These are phyloP conservation scores for Phytomonas sp. DNA, from an alignment of 208 protist genomes.

Conservation along the genomic window DNA sequence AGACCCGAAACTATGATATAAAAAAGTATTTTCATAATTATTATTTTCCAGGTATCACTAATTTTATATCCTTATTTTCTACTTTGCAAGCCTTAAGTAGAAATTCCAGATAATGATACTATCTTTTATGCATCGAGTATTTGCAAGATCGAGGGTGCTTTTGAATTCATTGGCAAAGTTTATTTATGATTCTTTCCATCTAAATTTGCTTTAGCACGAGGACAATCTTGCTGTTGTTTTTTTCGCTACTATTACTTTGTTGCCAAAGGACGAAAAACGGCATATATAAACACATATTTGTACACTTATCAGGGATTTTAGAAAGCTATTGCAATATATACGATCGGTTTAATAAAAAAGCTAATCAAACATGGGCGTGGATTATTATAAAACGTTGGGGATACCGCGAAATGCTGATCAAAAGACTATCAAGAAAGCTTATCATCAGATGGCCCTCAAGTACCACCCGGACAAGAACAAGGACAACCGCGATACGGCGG, in stretches of 20 bases:
- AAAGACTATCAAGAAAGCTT: slow-evolving; percentile 88
- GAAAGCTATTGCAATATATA: neutral
- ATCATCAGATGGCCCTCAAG: slow-evolving; percentile 85
- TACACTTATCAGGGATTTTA: neutral
- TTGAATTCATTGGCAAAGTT: neutral
- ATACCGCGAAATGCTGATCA: slow-evolving; percentile 54
- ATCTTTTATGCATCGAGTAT: neutral
- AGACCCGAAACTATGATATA: neutral
- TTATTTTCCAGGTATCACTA: neutral
- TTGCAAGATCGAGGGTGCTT: neutral
- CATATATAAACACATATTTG: slow-evolving; percentile 1
- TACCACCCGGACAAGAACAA: slow-evolving; percentile 92
- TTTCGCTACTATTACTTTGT: neutral
- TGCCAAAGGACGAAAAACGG: neutral
- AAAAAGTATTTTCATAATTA: slow-evolving; percentile 4
- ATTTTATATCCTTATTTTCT: slow-evolving; percentile 12
- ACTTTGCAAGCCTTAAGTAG: neutral
- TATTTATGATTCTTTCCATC: neutral
- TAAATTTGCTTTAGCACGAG: neutral
- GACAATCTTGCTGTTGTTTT: neutral
- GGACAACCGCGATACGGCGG: slow-evolving; percentile 72
- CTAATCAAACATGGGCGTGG: slow-evolving; percentile 35
- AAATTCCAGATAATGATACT: neutral
- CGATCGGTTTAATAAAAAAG: neutral
- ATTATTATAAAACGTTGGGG: slow-evolving; percentile 87